Percentiles rank a stretch among this genome's conserved stretches.
Conservation (phyloP, 129 eudicot genomes). For the Flaveria linearis region DNA sequence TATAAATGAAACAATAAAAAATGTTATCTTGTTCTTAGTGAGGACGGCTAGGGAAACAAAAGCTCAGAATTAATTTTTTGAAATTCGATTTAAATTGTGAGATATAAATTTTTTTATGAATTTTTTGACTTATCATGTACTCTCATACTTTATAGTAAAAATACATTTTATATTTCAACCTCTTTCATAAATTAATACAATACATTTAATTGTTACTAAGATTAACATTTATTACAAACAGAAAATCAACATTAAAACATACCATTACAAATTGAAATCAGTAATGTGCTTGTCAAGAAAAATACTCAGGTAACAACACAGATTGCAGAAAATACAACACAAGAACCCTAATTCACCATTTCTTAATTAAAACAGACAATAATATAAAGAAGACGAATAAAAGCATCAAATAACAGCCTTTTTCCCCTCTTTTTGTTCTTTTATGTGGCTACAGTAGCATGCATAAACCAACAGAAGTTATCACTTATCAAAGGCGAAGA, state of each 20-base stretch:
- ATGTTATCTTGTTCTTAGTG: too few relatives aligned
- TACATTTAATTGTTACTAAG: background rate
- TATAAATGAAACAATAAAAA: too few relatives aligned
- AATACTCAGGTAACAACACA: conserved; percentile 35
- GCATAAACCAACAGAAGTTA: conserved; percentile 10
- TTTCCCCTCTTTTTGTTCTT: background rate
- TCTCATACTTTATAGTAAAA: too few relatives aligned
- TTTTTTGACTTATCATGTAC: too few relatives aligned
- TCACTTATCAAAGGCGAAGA: conserved; percentile 50
- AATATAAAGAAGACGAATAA: conserved; percentile 10
- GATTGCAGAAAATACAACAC: conserved; percentile 22
- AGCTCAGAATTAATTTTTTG: too few relatives aligned
- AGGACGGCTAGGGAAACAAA: too few relatives aligned
- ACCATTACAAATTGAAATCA: conserved; percentile 28
- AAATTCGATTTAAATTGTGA: too few relatives aligned
- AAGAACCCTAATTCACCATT: conserved; percentile 10
- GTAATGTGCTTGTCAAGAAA: conserved; percentile 24
- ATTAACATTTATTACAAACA: background rate
- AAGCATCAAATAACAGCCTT: conserved; percentile 36
- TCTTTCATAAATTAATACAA: too few relatives aligned
- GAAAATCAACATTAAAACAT: conserved; percentile 2
- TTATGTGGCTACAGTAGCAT: conserved; percentile 33
- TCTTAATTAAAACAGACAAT: background rate
- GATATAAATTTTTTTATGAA: too few relatives aligned
- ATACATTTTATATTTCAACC: too few relatives aligned